Conservation (phyloP, 345 rosid genomes). For the Fremontodendron californicum region DNA sequence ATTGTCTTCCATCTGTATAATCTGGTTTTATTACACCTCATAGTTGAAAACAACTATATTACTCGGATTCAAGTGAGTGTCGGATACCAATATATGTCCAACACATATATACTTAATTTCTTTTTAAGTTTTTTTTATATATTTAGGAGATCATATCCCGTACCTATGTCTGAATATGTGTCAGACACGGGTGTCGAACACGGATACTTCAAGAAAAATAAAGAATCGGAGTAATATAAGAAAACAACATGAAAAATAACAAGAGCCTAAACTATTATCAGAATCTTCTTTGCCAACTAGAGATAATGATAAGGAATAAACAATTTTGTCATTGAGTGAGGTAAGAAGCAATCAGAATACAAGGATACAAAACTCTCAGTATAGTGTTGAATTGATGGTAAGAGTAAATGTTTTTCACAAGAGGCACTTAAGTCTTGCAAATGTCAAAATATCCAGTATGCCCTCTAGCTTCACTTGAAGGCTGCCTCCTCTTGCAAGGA, state of each 20-base stretch:
- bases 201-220: no score
- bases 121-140: no score
- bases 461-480: slow-evolving; percentile 58
- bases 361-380: background rate
- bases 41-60: background rate
- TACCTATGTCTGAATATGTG: no score
- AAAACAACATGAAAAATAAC: background rate
- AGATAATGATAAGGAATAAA: background rate
- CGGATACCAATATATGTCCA: no score
- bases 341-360: background rate
- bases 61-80: no score
- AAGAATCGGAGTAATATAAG: no score
- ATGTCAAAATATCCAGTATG: slow-evolving; percentile 91
- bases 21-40: background rate
- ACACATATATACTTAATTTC: no score
- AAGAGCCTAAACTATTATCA: background rate
- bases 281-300: background rate
- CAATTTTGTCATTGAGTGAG: background rate
- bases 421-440: slow-evolving; percentile 69
- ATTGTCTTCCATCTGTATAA: background rate
- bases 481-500: slow-evolving; percentile 75
- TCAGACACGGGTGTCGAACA: no score
- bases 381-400: background rate
- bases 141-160: no score
- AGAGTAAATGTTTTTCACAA: slow-evolving; percentile 17